These are phyloP conservation scores for Penicillium lividum DNA, from an alignment of 495 filamentous ascomycete species.

Conservation along the genomic window DNA sequence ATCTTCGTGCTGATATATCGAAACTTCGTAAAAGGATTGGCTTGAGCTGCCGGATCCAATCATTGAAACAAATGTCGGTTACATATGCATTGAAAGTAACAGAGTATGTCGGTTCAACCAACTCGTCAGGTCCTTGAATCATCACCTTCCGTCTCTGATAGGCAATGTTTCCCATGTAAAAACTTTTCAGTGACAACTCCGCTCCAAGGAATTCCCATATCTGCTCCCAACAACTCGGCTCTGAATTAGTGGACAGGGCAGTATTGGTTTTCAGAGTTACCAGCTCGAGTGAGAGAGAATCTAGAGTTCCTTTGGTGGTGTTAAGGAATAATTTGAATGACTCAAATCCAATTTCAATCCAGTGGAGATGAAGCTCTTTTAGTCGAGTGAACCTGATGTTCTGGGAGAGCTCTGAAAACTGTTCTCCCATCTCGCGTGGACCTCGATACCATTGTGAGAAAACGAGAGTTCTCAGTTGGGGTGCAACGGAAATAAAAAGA, in stretches of 20 bases:
- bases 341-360: not conserved
- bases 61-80: not conserved
- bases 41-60: slow-evolving; percentile 1
- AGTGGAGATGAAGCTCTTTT: slow-evolving; percentile 11
- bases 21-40: not conserved
- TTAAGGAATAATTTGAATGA: not conserved
- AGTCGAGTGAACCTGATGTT: slow-evolving; percentile 3
- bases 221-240: not conserved
- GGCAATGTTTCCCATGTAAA: slow-evolving; percentile 1
- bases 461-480: not conserved
- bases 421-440: no score
- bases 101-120: slow-evolving; percentile 1
- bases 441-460: slow-evolving; percentile 1
- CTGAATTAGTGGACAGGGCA: not conserved
- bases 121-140: slow-evolving; percentile 2
- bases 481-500: slow-evolving; percentile 1
- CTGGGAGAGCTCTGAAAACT: not conserved
- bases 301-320: not conserved
- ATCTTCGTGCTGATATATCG: not conserved
- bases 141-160: not conserved
- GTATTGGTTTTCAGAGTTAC: not conserved
- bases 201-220: slow-evolving; percentile 2
- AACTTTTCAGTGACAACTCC: not conserved
- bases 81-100: not conserved
- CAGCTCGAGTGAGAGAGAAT: not conserved